Evolutionary conservation across 257 asterid genomes (phyloP).

Genomic region (Vinca minor): DNA sequence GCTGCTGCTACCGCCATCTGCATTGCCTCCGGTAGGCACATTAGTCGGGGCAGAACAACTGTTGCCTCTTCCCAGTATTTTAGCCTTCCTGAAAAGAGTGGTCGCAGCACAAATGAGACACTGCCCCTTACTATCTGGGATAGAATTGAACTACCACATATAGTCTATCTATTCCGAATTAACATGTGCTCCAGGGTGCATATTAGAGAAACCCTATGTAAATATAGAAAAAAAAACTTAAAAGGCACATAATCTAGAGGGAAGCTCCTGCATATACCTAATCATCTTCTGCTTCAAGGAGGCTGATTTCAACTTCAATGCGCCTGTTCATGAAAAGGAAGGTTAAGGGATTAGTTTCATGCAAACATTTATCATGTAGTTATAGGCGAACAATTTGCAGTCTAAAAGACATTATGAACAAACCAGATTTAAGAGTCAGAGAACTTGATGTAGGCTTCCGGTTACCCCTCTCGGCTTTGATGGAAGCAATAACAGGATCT

Average conservation of each 20-base stretch:
- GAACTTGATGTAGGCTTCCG: conserved; percentile 42
- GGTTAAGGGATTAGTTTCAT: conserved; percentile 16
- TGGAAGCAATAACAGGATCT: conserved; percentile 78
- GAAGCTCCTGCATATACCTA: conserved; percentile 42
- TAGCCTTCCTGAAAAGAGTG: conserved; percentile 59
- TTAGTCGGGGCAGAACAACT: conserved; percentile 28
- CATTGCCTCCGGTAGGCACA: conserved; percentile 28
- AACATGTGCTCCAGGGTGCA: no score
- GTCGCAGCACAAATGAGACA: not conserved
- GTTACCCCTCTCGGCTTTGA: conserved; percentile 66
- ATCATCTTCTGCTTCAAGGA: conserved; percentile 38
- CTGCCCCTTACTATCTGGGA: no score
- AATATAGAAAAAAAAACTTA: conserved; percentile 6
- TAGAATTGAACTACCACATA: no score
- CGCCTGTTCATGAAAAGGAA: conserved; percentile 30
- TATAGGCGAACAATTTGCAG: not conserved
- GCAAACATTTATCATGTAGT: conserved; percentile 9
- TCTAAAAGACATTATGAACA: conserved; percentile 18
- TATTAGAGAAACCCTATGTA: no score
- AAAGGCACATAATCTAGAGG: conserved; percentile 4
- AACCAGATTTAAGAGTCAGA: conserved; percentile 53
- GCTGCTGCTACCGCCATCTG: conserved; percentile 19
- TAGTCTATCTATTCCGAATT: no score
- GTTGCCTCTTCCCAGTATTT: conserved; percentile 48
- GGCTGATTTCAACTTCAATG: conserved; percentile 40